phyloP scores from a whole-genome alignment of 768 basidiomycete genomes.

The Boletus eberwhitei region DNA sequence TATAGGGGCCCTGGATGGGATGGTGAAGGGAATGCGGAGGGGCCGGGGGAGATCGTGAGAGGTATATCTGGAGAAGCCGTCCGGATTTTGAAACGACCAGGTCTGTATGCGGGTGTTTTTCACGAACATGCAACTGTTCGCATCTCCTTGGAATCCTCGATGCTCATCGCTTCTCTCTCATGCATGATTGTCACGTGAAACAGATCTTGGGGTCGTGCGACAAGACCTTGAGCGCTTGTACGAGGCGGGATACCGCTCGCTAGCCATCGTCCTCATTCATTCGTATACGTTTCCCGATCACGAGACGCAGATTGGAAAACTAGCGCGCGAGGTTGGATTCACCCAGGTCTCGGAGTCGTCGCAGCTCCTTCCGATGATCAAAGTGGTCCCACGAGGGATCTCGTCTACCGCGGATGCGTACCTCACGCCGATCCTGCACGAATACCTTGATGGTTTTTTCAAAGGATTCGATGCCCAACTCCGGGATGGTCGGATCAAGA shows the following conservation, averaged over 20 bases:
- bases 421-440: conserved; percentile 80
- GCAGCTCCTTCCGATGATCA: conserved; percentile 89
- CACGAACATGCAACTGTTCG: neutral
- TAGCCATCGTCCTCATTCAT: conserved; percentile 88
- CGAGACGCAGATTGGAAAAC: conserved; percentile 64
- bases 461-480: conserved; percentile 78
- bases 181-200: neutral
- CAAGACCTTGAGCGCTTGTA: conserved; percentile 68
- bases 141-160: neutral
- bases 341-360: conserved; percentile 85
- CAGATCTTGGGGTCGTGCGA: conserved; percentile 54
- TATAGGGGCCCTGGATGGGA: conserved; percentile 82
- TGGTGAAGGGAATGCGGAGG: conserved; percentile 63
- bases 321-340: conserved; percentile 85
- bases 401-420: conserved; percentile 95
- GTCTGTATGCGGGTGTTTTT: conserved; percentile 23
- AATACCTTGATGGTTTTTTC: conserved; percentile 92
- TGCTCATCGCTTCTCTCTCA: neutral
- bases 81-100: conserved; percentile 71
- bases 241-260: conserved; percentile 77
- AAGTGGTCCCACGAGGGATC: conserved; percentile 89
- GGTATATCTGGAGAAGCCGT: conserved; percentile 91
- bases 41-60: conserved; percentile 73
- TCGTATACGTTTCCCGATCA: conserved; percentile 92
- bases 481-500: conserved; percentile 52